Base-by-base conservation (phyloP, 2,329 filamentous ascomycete genomes). In the Calonectria multiphialidica region DNA sequence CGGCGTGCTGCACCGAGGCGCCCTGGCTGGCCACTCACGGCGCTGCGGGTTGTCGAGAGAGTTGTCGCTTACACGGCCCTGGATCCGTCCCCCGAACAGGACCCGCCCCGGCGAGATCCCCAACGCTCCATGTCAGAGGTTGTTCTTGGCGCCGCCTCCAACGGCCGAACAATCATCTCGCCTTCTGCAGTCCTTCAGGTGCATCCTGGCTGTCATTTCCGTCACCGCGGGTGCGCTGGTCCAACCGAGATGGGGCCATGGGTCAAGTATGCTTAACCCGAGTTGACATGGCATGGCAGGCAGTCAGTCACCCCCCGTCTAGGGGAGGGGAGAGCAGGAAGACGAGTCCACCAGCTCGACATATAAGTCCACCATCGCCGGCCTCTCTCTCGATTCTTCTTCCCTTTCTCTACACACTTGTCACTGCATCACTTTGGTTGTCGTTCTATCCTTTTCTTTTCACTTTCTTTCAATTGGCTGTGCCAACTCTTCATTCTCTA, bases 401-500 rank as follows among this genome's bases (percentile, higher is more conserved):
- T 45, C 57, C 57, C 57, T 59, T 49, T 59, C 63, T 66, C 68
- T 72, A 53, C 53, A 76, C 77, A 75, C 76, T 79, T 76, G 75
- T 78, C 76, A 68, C 76, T 75, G 70, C 73, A 76, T 47, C 72
- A 73, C 50, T 30, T 78, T 71, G 47, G 37, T 65, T 61, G 40
- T 73, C 72, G 72, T 77, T 77, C 66, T 55, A 72, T 73, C 76
- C 71, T 64, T 68, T 61, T 68, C 55, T 73, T 30, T 79, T 77
- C 72, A 75, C 72, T 78, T 78, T 77, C 76, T 79, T 79, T 78
- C 75, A 72, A 72, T 75, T 79, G 77, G 77, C 77, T 79, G 77
- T 79, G 77, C 77, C 77, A 79, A 77, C 64, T 47, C 33, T 79
- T 77, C 77, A 79, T 79, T 79, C 77, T 76, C 78, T 78, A 37